phyloP scores from a whole-genome alignment of 75 land plant genomes.

The Larix kaempferi region DNA sequence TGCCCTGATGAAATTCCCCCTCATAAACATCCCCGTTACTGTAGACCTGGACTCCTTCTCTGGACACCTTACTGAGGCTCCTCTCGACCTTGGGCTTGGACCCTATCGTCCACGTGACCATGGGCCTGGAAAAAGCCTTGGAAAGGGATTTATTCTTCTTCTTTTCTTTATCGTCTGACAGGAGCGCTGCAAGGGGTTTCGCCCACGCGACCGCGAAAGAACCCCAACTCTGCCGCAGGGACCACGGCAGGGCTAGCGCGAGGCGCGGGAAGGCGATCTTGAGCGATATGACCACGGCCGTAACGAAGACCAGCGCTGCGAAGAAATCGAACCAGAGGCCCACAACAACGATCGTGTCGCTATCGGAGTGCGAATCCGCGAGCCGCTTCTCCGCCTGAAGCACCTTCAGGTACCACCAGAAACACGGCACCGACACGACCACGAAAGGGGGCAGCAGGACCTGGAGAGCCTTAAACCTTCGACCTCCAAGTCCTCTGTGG shows the following conservation, averaged over 20 bases:
- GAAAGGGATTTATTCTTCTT: background rate
- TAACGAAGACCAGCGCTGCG: conserved; percentile 19
- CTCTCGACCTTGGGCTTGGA: conserved; percentile 17
- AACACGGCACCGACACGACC: conserved; percentile 16
- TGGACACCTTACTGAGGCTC: background rate
- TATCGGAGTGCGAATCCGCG: background rate
- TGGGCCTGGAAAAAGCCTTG: background rate
- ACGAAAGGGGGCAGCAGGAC: conserved; percentile 22
- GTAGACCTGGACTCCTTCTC: conserved; percentile 43
- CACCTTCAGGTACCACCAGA: conserved; percentile 18
- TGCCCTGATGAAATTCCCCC: conserved; percentile 70
- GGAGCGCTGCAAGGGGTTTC: conserved; percentile 21
- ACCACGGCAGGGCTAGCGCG: background rate
- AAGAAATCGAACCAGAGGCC: conserved; percentile 21
- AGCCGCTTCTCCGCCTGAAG: background rate
- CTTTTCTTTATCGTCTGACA: conserved; percentile 18
- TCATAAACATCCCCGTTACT: conserved; percentile 75
- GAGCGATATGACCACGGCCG: conserved; percentile 12
- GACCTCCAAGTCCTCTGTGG: background rate
- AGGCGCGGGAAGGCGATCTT: conserved; percentile 12
- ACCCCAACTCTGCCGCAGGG: conserved; percentile 19
- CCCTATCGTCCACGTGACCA: conserved; percentile 35
- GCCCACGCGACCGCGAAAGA: conserved; percentile 14
- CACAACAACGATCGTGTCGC: background rate
- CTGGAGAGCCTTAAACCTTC: background rate